Conservation (phyloP, 2,329 filamentous ascomycete species). For the Tothia fuscella region DNA sequence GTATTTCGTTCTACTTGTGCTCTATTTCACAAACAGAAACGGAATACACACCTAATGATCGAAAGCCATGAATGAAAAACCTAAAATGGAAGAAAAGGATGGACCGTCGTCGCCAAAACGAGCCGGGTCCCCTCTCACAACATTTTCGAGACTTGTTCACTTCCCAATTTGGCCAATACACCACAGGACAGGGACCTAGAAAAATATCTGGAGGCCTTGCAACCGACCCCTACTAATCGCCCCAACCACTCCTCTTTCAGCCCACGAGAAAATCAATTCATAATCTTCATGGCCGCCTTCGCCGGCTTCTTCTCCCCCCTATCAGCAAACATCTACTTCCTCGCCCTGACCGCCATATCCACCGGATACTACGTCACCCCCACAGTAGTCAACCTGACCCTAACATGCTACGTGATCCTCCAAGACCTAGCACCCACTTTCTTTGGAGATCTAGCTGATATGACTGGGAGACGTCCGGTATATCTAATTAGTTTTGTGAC, state of each 20-base stretch:
- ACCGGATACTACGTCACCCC: background rate
- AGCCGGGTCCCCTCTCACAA: too few relatives aligned
- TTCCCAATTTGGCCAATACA: too few relatives aligned
- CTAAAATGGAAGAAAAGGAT: too few relatives aligned
- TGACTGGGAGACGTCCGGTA: conserved; percentile 13
- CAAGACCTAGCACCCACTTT: conserved; percentile 14
- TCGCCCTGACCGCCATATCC: conserved; percentile 30
- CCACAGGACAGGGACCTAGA: too few relatives aligned
- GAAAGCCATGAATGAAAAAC: too few relatives aligned
- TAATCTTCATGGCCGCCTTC: background rate
- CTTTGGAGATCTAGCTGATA: conserved; percentile 13
- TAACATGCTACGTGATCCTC: conserved; percentile 33
- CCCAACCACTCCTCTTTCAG: background rate
- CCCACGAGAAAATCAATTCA: background rate
- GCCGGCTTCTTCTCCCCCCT: conserved; percentile 33
- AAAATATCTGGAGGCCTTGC: too few relatives aligned
- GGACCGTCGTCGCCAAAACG: too few relatives aligned
- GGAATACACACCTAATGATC: too few relatives aligned
- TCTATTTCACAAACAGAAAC: too few relatives aligned
- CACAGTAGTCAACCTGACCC: conserved; percentile 19
- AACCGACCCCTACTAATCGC: too few relatives aligned
- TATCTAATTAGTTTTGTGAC: conserved; percentile 9
- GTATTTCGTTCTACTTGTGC: too few relatives aligned
- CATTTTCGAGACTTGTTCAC: too few relatives aligned
- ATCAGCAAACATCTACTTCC: conserved; percentile 41